Base-by-base conservation (phyloP, 345 rosid species). In the Salix exigua region DNA sequence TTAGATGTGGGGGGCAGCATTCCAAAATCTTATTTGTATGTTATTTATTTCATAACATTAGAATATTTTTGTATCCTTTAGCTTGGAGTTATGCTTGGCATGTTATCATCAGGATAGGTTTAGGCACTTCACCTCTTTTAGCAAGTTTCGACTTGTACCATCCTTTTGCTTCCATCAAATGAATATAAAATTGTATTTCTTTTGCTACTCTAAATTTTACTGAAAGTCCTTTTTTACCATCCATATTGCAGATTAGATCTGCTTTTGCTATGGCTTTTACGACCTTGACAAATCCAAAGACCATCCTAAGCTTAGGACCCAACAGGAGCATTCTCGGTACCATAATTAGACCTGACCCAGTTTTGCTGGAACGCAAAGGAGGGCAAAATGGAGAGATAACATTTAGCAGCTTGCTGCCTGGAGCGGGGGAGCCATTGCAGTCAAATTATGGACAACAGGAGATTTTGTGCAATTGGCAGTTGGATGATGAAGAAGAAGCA, bases 241-340 rank as follows among this genome's bases (percentile, higher is more conserved):
- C 31, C 33, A 9, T 63, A 73, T 61, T 80, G 61, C 94, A 96
- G 99, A 86, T 96, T 77, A 90, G 83, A 83, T 91, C 99, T 72
- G 97, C 99, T n/a, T 96, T 96, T 85, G 76, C 87, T 30, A 89
- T 91, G 96, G 99, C 99, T 18, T 86, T 81, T 76, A 62, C 86
- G 23, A 88, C 91, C 17, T 86, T 96, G 82, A 91, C 98, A 68
- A 93, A 93, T 83, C 73, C 91, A 6, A 88, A 88, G 80, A 83
- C 77, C 63, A 88, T 93, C 64, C 78, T 78, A 81, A 58, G 85
- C 26, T 85, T 96, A 48, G 94, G 93, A 23, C 88, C 92, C 30
- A 85, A 86, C 80, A 77, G 93, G 81, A 96, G 98, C 86, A 93
- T 96, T 51, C 97, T 93, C 11, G 98, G 99, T 18, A 92, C 93